These are phyloP conservation scores for Panaeolus cyanescens DNA, from an alignment of 768 basidiomycete genomes.

Conservation along the genomic window DNA sequence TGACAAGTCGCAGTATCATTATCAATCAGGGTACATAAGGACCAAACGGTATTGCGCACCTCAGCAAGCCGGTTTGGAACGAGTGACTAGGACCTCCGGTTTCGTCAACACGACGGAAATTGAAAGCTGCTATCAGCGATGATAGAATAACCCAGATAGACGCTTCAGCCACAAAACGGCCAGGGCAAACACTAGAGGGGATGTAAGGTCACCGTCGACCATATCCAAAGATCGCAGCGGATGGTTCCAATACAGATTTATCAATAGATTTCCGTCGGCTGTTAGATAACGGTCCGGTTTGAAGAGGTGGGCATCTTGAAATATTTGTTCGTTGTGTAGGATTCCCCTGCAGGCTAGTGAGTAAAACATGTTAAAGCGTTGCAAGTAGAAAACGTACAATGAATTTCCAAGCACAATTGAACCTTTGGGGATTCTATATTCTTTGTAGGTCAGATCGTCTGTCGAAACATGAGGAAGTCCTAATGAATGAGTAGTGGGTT, in stretches of 20 bases:
- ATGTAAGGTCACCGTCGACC: constrained; percentile 2
- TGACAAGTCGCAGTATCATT: not conserved
- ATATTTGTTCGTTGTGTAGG: constrained; percentile 18
- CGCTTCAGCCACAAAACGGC: not conserved
- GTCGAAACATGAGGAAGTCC: constrained; percentile 1
- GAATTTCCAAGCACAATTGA: constrained; percentile 10
- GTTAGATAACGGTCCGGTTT: constrained; percentile 22
- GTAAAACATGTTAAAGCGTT: too few species aligned
- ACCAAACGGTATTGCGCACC: not conserved
- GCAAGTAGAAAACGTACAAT: constrained; percentile 11
- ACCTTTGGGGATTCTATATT: constrained; percentile 12
- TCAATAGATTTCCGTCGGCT: constrained; percentile 10
- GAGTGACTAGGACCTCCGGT: not conserved
- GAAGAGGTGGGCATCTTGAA: constrained; percentile 18
- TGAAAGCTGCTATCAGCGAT: not conserved
- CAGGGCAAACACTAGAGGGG: not conserved
- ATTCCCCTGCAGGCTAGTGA: constrained; percentile 21
- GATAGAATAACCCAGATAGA: not conserved
- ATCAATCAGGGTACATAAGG: not conserved
- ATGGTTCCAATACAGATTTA: constrained; percentile 8
- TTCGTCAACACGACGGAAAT: not conserved
- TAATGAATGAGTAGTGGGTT: not conserved
- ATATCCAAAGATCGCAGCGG: constrained; percentile 4
- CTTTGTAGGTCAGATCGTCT: constrained; percentile 15
- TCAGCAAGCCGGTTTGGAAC: not conserved